Evolutionary conservation across 2,329 filamentous ascomycete genomes (phyloP).

Genomic region (Fusarium buharicum): DNA sequence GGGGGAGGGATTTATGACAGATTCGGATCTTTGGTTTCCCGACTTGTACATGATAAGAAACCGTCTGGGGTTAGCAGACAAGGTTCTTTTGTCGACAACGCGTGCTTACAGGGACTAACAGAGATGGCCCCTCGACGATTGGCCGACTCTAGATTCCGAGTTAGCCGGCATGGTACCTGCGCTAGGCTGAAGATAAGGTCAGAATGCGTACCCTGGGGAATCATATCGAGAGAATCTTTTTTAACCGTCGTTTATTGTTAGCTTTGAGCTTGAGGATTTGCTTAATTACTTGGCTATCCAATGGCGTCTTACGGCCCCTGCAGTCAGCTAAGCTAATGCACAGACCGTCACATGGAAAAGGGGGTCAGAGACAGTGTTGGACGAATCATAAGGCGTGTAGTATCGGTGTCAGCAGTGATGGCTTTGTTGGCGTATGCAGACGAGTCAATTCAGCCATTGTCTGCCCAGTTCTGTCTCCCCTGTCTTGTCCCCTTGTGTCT

Average conservation of each 20-base stretch:
- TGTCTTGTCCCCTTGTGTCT: neutral
- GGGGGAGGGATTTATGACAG: slow-evolving; percentile 6
- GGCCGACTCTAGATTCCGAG: slow-evolving; percentile 3
- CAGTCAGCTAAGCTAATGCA: slow-evolving; percentile 30
- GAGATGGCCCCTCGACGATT: neutral
- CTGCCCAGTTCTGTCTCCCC: neutral
- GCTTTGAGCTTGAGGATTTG: too few species aligned
- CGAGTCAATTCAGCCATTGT: slow-evolving; percentile 3
- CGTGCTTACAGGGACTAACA: neutral
- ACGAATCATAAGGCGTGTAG: neutral
- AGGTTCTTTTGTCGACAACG: neutral
- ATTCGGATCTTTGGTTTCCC: slow-evolving; percentile 20
- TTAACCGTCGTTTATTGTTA: too few species aligned
- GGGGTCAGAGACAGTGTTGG: neutral
- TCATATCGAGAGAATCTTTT: neutral
- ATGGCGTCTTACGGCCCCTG: slow-evolving; percentile 22
- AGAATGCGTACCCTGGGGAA: neutral
- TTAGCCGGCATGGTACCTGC: slow-evolving; percentile 24
- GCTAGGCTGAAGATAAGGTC: slow-evolving; percentile 4
- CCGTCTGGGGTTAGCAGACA: slow-evolving; percentile 4
- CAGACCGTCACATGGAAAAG: slow-evolving; percentile 6
- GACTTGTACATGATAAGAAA: slow-evolving; percentile 15
- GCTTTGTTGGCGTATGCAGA: neutral
- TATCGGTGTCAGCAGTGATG: slow-evolving; percentile 3
- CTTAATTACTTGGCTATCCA: neutral